phyloP scores from a whole-genome alignment of 768 basidiomycete species.

The Clitopilus hobsonii region DNA sequence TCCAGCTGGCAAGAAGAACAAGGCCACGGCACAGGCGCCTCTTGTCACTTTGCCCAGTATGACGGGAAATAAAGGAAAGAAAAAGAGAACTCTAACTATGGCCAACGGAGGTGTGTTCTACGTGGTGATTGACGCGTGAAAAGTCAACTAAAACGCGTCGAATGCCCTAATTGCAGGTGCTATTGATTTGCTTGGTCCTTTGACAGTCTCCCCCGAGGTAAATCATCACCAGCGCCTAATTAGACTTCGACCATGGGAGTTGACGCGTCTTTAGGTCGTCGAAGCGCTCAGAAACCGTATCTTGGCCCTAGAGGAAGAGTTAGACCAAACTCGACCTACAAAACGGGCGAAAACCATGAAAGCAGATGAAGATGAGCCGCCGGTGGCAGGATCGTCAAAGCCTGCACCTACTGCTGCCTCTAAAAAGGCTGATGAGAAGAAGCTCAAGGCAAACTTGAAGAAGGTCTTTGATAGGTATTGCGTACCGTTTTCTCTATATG shows the following conservation, averaged over 20 bases:
- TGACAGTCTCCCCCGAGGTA: conserved; percentile 20
- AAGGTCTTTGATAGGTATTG: conserved; percentile 34
- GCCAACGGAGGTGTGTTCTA: conserved; percentile 15
- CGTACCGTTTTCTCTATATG: neutral
- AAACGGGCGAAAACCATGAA: conserved; percentile 25
- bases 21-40: conserved; percentile 11
- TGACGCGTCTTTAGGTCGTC: conserved; percentile 15
- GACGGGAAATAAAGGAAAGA: conserved; percentile 14
- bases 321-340: conserved; percentile 18
- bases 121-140: neutral
- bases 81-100: conserved; percentile 14
- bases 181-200: conserved; percentile 17
- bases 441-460: conserved; percentile 31
- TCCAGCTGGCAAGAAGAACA: conserved; percentile 4
- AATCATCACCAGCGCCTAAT: neutral
- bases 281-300: conserved; percentile 27
- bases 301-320: conserved; percentile 27
- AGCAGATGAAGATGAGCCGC: conserved; percentile 2
- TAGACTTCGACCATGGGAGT: neutral
- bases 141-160: conserved; percentile 1
- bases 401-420: conserved; percentile 15
- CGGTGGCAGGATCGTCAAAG: conserved; percentile 9
- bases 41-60: conserved; percentile 8
- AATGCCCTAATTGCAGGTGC: conserved; percentile 14
- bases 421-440: conserved; percentile 33